Percentiles rank a stretch among this genome's conserved stretches.
phyloP scores from a whole-genome alignment of 106 monocot species.

The Dendrobium officinale region DNA sequence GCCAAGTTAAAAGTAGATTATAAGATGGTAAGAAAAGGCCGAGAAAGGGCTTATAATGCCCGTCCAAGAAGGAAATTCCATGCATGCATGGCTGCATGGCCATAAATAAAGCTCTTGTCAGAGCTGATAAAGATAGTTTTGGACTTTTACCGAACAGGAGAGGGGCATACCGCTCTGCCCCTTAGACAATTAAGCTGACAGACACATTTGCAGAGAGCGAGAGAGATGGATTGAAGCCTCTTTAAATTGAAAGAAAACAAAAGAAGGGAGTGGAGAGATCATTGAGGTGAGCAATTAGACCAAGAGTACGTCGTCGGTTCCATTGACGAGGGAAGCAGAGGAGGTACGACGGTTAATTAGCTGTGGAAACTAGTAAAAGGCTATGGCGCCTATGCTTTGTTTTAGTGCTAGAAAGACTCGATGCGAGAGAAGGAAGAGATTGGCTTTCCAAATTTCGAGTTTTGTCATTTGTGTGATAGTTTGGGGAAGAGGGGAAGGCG shows the following conservation, averaged over 20 bases:
- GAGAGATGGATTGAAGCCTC: neutral
- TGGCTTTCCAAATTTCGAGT: neutral
- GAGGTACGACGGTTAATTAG: neutral
- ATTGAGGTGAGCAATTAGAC: neutral
- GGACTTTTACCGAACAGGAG: neutral
- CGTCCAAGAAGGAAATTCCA: neutral
- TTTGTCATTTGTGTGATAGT: constrained; percentile 11
- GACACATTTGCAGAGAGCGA: neutral
- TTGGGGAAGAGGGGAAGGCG: neutral
- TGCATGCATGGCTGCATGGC: constrained; percentile 1
- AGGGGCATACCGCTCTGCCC: neutral
- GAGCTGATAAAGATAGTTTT: neutral
- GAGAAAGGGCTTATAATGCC: neutral
- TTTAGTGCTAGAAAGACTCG: neutral
- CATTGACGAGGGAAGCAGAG: neutral
- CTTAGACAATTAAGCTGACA: neutral
- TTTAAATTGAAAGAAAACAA: constrained; percentile 1
- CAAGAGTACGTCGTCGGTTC: neutral
- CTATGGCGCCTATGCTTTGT: neutral
- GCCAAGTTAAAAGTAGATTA: neutral
- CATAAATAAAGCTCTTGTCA: constrained; percentile 4
- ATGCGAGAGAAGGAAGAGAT: neutral
- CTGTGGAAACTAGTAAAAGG: neutral
- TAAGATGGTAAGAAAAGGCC: neutral
- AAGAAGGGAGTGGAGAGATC: neutral